Conservation (phyloP, 768 basidiomycete genomes). For the Phanerochaete sordida region DNA sequence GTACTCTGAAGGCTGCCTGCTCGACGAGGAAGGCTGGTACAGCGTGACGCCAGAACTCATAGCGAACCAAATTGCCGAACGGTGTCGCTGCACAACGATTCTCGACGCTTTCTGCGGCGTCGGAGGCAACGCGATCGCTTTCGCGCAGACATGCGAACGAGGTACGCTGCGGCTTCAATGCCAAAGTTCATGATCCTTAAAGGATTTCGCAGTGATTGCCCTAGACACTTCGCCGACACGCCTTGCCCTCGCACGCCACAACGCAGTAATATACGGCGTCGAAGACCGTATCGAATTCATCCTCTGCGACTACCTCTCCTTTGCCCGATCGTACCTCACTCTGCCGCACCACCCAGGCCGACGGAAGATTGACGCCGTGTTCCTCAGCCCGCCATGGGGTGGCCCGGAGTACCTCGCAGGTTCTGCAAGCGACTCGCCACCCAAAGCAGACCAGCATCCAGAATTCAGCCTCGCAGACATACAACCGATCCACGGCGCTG, state of each 20-base stretch:
- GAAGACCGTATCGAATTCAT: conserved; percentile 95
- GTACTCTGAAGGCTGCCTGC: conserved; percentile 76
- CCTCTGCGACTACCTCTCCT: conserved; percentile 78
- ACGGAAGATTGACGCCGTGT: conserved; percentile 81
- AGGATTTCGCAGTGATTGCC: conserved; percentile 70
- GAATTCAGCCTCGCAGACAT: conserved; percentile 71
- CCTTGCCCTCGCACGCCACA: conserved; percentile 89
- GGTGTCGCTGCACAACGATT: conserved; percentile 81
- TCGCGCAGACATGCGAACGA: conserved; percentile 92
- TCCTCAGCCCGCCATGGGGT: conserved; percentile 96
- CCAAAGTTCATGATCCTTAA: not conserved
- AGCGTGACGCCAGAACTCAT: conserved; percentile 92
- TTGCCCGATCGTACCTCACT: conserved; percentile 51
- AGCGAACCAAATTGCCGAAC: conserved; percentile 90
- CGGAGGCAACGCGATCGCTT: conserved; percentile 96
- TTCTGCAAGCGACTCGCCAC: not conserved
- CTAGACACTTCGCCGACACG: conserved; percentile 82
- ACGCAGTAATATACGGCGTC: conserved; percentile 92
- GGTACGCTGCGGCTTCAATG: conserved; percentile 47
- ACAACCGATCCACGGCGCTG: conserved; percentile 75
- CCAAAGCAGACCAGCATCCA: conserved; percentile 34
- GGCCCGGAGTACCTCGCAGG: conserved; percentile 64
- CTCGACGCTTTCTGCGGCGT: conserved; percentile 97
- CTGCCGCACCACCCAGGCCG: conserved; percentile 11
- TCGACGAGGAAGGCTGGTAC: conserved; percentile 98